These are phyloP conservation scores for Cyberlindnera maclurae DNA, from an alignment of 805 yeast species.

Conservation along the genomic window DNA sequence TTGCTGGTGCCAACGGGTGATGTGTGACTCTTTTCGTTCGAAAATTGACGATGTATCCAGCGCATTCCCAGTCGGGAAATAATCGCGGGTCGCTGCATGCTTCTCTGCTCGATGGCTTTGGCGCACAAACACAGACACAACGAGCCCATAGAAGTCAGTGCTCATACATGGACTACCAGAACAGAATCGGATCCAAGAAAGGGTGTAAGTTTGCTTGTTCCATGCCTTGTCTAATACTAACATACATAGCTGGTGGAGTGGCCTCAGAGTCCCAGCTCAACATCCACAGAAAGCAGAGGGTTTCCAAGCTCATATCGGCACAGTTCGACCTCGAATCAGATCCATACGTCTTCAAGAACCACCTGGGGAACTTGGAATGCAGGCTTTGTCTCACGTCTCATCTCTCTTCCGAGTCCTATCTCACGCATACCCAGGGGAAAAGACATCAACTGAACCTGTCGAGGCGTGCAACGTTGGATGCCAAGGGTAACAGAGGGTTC, in stretches of 20 bases:
- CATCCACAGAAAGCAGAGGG: constrained; percentile 56
- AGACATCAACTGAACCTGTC: constrained; percentile 73
- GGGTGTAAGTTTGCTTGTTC: constrained; percentile 40
- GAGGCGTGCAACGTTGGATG: constrained; percentile 41
- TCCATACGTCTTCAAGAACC: constrained; percentile 81
- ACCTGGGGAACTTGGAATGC: constrained; percentile 81
- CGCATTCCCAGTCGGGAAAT: too few relatives aligned
- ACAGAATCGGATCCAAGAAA: constrained; percentile 82
- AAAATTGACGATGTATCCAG: too few relatives aligned
- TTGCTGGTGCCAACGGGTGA: background rate
- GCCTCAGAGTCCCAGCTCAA: constrained; percentile 70
- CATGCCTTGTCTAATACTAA: constrained; percentile 2
- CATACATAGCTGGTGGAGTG: constrained; percentile 53
- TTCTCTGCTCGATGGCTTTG: too few relatives aligned
- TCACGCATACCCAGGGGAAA: constrained; percentile 78
- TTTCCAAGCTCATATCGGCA: constrained; percentile 38
- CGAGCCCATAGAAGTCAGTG: too few relatives aligned
- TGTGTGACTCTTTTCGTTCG: background rate
- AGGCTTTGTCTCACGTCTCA: constrained; percentile 79
- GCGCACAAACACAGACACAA: too few relatives aligned
- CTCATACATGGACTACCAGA: constrained; percentile 80
- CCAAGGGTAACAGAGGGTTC: constrained; percentile 1
- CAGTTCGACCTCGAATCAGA: constrained; percentile 53
- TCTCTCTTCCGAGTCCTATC: constrained; percentile 68
- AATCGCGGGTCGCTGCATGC: too few relatives aligned